Evolutionary conservation across 305 asterid species (phyloP).

Genomic region (Plantago lanceolata): DNA sequence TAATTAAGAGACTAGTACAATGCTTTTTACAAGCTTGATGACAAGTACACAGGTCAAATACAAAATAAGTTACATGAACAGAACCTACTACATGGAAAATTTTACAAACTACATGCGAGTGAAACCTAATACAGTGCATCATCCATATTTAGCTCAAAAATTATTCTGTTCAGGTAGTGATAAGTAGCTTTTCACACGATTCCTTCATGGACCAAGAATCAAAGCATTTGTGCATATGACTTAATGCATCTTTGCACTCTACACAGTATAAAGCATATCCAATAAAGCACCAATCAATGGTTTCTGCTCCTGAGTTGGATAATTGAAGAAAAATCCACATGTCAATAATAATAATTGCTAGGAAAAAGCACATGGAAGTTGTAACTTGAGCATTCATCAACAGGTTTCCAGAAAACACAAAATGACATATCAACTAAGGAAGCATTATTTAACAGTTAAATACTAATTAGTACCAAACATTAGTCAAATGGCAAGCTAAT

Average conservation of each 20-base stretch:
- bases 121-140: conserved; percentile 6
- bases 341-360: conserved; percentile 10
- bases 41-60: conserved; percentile 1
- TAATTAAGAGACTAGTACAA: background rate
- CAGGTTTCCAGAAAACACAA: background rate
- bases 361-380: background rate
- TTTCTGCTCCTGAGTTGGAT: conserved; percentile 13
- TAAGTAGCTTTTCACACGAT: conserved; percentile 13
- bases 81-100: conserved; percentile 4
- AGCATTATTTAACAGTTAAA: background rate
- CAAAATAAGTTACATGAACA: background rate
- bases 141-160: conserved; percentile 6
- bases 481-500: background rate
- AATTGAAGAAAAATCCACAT: conserved; percentile 8
- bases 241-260: conserved; percentile 11
- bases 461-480: background rate
- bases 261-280: conserved; percentile 11
- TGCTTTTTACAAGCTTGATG: conserved; percentile 1
- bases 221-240: conserved; percentile 6
- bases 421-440: background rate
- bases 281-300: conserved; percentile 12
- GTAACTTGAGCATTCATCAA: background rate
- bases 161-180: conserved; percentile 6
- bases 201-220: background rate
- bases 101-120: conserved; percentile 6